These are phyloP conservation scores for Coelastrella sp. DNA, from an alignment of 139 green algal species.

Conservation along the genomic window DNA sequence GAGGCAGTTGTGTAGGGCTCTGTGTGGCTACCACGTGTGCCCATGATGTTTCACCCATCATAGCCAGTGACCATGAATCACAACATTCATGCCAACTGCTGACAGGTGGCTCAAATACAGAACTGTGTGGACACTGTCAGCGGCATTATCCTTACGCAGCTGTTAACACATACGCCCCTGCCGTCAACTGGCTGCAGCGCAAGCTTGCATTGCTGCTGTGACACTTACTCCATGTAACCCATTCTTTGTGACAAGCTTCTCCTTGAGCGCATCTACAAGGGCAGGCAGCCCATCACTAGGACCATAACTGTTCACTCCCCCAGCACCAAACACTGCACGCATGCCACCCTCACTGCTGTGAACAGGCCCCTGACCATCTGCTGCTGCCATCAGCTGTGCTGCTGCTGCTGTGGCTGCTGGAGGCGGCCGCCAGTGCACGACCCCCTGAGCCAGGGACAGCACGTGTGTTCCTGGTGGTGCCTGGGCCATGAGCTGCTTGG, in stretches of 20 bases:
- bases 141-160: neutral
- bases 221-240: constrained; percentile 66
- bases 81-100: no score
- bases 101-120: no score
- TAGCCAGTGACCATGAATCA: no score
- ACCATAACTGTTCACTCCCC: constrained; percentile 71
- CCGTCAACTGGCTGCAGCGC: no score
- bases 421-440: constrained; percentile 90
- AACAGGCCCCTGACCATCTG: constrained; percentile 59
- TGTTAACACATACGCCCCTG: no score
- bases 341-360: neutral
- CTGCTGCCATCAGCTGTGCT: neutral
- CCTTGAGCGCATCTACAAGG: constrained; percentile 77
- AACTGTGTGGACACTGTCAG: neutral
- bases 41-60: no score
- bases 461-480: constrained; percentile 43
- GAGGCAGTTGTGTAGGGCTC: no score
- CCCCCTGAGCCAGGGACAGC: constrained; percentile 66
- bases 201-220: neutral
- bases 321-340: neutral
- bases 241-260: constrained; percentile 86
- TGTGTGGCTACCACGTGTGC: no score
- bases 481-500: constrained; percentile 72
- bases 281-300: constrained; percentile 81
- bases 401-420: constrained; percentile 70